A percentile compares a stretch with the other conserved stretches of the same genome.
Evolutionary conservation across 1,284 basidiomycete species (phyloP).

Genomic region (Ustilago xerochloae): DNA sequence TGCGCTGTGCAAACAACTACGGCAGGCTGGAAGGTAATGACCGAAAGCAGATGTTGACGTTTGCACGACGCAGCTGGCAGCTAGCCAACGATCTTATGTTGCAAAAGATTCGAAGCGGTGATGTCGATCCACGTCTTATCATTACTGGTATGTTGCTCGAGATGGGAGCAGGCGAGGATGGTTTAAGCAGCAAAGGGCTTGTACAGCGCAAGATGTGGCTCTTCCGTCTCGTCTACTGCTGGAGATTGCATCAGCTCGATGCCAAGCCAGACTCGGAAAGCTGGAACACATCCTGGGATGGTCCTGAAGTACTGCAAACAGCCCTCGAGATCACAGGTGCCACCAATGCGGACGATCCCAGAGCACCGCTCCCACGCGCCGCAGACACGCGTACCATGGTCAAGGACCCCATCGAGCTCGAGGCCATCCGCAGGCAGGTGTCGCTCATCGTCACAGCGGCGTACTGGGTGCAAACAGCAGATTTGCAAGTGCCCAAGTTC

Average conservation of each 20-base stretch:
- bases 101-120: conserved; percentile 48
- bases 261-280: conserved; percentile 40
- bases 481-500: conserved; percentile 50
- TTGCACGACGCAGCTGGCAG: conserved; percentile 57
- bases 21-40: conserved; percentile 48
- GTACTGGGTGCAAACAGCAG: conserved; percentile 50
- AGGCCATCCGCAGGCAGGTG: conserved; percentile 34
- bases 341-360: conserved; percentile 28
- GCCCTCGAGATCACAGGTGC: conserved; percentile 43
- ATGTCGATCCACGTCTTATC: conserved; percentile 51
- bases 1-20: conserved; percentile 49
- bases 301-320: conserved; percentile 37
- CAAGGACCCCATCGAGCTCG: conserved; percentile 48
- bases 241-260: conserved; percentile 54
- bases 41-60: conserved; percentile 49
- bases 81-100: conserved; percentile 53
- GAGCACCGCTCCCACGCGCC: conserved; percentile 41
- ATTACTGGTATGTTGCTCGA: conserved; percentile 51
- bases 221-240: conserved; percentile 46
- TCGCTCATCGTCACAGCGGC: conserved; percentile 37
- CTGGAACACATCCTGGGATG: conserved; percentile 41
- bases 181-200: conserved; percentile 44
- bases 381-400: conserved; percentile 39
- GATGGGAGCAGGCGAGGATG: conserved; percentile 56
- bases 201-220: conserved; percentile 52